Conservation (phyloP, 2,329 filamentous ascomycete genomes). For the Trichoderma hamatum region DNA sequence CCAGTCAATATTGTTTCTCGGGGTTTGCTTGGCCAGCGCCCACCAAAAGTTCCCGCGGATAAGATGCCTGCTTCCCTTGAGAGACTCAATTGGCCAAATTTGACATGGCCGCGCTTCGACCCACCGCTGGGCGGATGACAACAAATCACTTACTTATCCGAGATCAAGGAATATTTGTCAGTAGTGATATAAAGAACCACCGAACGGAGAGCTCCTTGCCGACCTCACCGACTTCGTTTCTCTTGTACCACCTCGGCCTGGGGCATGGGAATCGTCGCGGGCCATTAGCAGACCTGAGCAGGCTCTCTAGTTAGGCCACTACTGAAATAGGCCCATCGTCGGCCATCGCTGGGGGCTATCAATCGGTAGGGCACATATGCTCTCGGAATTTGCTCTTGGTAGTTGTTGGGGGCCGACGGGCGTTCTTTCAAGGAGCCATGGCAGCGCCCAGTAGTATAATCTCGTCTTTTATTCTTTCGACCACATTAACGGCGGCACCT, state of each 20-base stretch:
- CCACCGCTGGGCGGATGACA: constrained; percentile 19
- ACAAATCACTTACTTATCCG: constrained; percentile 23
- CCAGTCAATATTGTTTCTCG: neutral
- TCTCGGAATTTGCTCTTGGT: neutral
- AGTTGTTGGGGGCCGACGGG: constrained; percentile 9
- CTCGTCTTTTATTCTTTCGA: constrained; percentile 5
- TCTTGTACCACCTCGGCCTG: constrained; percentile 1
- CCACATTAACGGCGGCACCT: constrained; percentile 33
- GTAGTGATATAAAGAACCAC: constrained; percentile 11
- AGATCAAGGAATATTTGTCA: constrained; percentile 23
- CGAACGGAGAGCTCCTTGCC: constrained; percentile 7
- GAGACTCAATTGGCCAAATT: constrained; percentile 17
- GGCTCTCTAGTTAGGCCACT: constrained; percentile 3
- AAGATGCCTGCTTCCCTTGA: constrained; percentile 13
- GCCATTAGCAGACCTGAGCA: neutral
- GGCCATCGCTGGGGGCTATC: neutral
- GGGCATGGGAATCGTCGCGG: constrained; percentile 10
- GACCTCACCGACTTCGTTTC: constrained; percentile 21
- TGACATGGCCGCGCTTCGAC: constrained; percentile 15
- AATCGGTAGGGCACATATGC: constrained; percentile 10
- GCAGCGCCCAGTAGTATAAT: constrained; percentile 16
- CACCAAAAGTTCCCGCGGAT: neutral
- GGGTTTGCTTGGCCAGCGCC: neutral
- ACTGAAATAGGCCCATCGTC: neutral
- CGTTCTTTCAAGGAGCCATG: constrained; percentile 9